A percentile compares a stretch with the other conserved stretches of the same genome.
phyloP scores from a whole-genome alignment of 2,329 filamentous ascomycete genomes.

The Dactylonectria macrodidyma region DNA sequence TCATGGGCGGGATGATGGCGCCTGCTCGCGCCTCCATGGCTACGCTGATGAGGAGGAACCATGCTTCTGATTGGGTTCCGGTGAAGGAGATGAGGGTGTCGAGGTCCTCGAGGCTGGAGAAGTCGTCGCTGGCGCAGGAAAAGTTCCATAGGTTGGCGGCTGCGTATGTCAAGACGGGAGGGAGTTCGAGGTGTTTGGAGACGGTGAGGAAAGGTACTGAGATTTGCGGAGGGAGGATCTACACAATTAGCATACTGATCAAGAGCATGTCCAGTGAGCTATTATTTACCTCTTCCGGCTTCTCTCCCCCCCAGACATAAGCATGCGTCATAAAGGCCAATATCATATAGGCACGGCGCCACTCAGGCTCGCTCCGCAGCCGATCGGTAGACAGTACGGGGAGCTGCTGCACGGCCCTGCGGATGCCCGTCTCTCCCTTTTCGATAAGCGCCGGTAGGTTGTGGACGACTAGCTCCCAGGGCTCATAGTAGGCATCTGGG shows the following conservation, averaged over 20 bases:
- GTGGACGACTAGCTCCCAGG: slow-evolving; percentile 82
- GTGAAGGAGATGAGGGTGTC: slow-evolving; percentile 86
- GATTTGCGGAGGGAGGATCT: slow-evolving; percentile 81
- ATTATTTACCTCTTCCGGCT: slow-evolving; percentile 75
- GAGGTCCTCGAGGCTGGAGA: slow-evolving; percentile 78
- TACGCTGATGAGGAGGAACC: slow-evolving; percentile 93
- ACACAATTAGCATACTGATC: slow-evolving; percentile 33
- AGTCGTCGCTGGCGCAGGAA: slow-evolving; percentile 66
- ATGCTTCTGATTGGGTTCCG: slow-evolving; percentile 90
- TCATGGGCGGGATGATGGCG: slow-evolving; percentile 81
- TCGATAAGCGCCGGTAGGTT: slow-evolving; percentile 79
- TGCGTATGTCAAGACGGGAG: slow-evolving; percentile 92
- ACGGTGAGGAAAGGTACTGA: slow-evolving; percentile 82
- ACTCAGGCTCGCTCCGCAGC: slow-evolving; percentile 78
- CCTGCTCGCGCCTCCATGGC: slow-evolving; percentile 90
- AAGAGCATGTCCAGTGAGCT: accelerated
- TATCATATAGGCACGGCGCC: slow-evolving; percentile 85
- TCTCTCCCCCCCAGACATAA: slow-evolving; percentile 90
- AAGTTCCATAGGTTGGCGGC: slow-evolving; percentile 94
- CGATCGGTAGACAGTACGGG: slow-evolving; percentile 78
- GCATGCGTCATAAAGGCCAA: slow-evolving; percentile 86
- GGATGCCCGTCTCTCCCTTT: slow-evolving; percentile 73
- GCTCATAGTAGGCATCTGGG: slow-evolving; percentile 80
- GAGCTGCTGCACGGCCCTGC: slow-evolving; percentile 74
- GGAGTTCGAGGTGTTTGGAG: slow-evolving; percentile 82